These are phyloP conservation scores for Hypoxylon sp. DNA, from an alignment of 2,329 filamentous ascomycete species.

Conservation along the genomic window DNA sequence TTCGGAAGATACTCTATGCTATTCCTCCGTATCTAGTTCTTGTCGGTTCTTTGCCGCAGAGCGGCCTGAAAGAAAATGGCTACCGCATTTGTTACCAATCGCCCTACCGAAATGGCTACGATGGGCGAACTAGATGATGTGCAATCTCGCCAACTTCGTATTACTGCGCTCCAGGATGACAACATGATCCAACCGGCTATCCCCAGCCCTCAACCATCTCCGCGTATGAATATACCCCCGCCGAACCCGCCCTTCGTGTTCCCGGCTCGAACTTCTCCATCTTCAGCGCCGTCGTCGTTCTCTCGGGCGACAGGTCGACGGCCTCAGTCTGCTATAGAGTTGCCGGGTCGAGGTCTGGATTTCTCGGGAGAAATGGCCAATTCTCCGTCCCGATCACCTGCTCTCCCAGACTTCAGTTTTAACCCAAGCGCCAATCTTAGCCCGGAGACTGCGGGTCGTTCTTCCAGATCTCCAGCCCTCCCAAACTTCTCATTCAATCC, in stretches of 20 bases:
- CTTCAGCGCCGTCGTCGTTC: conserved; percentile 64
- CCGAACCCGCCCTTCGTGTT: conserved; percentile 78
- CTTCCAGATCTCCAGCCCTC: conserved; percentile 60
- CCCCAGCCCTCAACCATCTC: conserved; percentile 55
- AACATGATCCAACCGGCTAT: conserved; percentile 46
- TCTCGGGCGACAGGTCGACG: conserved; percentile 66
- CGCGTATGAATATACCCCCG: conserved; percentile 60
- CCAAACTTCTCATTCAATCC: conserved; percentile 72
- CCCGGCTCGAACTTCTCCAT: conserved; percentile 65
- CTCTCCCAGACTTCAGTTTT: conserved; percentile 55
- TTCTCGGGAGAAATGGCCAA: conserved; percentile 40
- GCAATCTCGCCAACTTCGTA: conserved; percentile 48
- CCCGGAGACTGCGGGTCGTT: conserved; percentile 53
- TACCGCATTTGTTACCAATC: conserved; percentile 57
- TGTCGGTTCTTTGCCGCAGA: conserved; percentile 53
- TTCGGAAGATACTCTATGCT: conserved; percentile 50
- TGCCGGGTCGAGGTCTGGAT: conserved; percentile 36
- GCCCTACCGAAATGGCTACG: conserved; percentile 52
- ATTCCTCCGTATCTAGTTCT: conserved; percentile 48
- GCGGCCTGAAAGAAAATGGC: conserved; percentile 55
- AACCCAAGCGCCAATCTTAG: conserved; percentile 55
- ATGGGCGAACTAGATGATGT: conserved; percentile 45
- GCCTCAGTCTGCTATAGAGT: conserved; percentile 68
- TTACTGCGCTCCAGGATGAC: conserved; percentile 53
- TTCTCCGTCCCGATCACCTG: conserved; percentile 46